A percentile compares a stretch with the other conserved stretches of the same genome.
Evolutionary conservation across 768 basidiomycete species (phyloP).

Genomic region (Suillus paluster): DNA sequence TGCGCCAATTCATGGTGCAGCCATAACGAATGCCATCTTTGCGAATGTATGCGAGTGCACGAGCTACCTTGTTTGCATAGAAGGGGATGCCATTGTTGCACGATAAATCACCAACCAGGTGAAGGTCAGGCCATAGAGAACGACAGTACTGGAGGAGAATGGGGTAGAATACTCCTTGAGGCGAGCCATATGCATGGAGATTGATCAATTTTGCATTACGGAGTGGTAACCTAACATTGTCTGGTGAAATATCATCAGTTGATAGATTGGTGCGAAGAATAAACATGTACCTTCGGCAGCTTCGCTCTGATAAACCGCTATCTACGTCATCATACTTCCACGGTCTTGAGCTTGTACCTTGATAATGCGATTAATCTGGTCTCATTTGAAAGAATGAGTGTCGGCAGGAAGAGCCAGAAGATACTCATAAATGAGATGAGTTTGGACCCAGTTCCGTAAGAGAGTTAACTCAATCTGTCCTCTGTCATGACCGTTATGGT

Average conservation of each 20-base stretch:
- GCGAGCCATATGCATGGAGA: background rate
- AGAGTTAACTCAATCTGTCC: slow-evolving; percentile 36
- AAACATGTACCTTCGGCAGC: background rate
- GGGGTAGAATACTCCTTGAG: too few relatives aligned
- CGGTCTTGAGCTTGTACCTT: too few relatives aligned
- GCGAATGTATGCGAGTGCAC: too few relatives aligned
- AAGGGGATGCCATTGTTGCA: background rate
- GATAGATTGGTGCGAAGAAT: background rate
- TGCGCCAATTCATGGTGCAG: background rate
- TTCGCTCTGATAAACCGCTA: background rate
- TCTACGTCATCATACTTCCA: background rate
- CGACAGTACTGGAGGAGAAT: background rate
- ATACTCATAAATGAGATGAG: too few relatives aligned
- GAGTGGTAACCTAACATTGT: slow-evolving; percentile 1
- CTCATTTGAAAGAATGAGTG: too few relatives aligned
- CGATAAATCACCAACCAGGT: background rate
- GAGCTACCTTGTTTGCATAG: too few relatives aligned
- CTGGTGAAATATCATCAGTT: background rate
- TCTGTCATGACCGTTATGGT: slow-evolving; percentile 35
- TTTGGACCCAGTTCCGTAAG: slow-evolving; percentile 30
- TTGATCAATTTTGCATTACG: background rate
- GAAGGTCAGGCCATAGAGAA: background rate
- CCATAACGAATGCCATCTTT: too few relatives aligned
- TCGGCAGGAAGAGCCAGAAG: too few relatives aligned
- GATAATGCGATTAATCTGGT: too few relatives aligned